These are phyloP conservation scores for Mucor circinelloides DNA, from an alignment of 371 early-diverging fungal genomes.

Conservation along the genomic window DNA sequence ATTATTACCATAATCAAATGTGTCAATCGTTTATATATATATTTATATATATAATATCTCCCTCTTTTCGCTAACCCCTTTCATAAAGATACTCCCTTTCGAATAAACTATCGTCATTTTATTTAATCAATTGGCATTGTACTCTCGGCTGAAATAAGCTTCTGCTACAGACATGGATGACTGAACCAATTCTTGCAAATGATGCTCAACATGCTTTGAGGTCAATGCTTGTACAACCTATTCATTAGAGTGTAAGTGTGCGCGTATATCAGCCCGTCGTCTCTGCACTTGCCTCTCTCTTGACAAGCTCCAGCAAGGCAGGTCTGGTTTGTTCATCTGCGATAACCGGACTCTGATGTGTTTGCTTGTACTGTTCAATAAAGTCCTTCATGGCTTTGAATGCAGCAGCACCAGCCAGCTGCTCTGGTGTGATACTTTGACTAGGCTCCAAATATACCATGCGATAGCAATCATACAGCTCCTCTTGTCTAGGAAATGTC, in stretches of 20 bases:
- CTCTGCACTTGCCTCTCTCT: slow-evolving; percentile 22
- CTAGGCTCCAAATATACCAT: slow-evolving; percentile 31
- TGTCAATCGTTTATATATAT: slow-evolving; percentile 1
- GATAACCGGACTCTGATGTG: slow-evolving; percentile 18
- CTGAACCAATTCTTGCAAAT: slow-evolving; percentile 12
- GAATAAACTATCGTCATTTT: background rate
- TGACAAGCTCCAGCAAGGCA: slow-evolving; percentile 20
- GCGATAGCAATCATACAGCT: slow-evolving; percentile 45
- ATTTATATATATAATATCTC: background rate
- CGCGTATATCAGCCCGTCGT: background rate
- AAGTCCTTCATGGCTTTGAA: slow-evolving; percentile 54
- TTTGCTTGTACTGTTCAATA: slow-evolving; percentile 24
- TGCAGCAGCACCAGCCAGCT: slow-evolving; percentile 65
- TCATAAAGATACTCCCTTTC: background rate
- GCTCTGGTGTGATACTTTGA: slow-evolving; percentile 20
- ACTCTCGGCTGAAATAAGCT: slow-evolving; percentile 29
- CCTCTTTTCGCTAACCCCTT: background rate
- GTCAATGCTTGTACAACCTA: slow-evolving; percentile 6
- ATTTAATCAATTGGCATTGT: slow-evolving; percentile 13
- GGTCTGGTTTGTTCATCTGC: slow-evolving; percentile 30
- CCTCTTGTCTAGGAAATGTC: slow-evolving; percentile 42
- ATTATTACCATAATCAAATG: background rate
- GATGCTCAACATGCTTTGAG: background rate
- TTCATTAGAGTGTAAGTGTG: background rate
- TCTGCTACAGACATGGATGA: slow-evolving; percentile 19